Evolutionary conservation across 108 stramenopile species (phyloP).

Genomic region (Asterionellopsis glacialis): DNA sequence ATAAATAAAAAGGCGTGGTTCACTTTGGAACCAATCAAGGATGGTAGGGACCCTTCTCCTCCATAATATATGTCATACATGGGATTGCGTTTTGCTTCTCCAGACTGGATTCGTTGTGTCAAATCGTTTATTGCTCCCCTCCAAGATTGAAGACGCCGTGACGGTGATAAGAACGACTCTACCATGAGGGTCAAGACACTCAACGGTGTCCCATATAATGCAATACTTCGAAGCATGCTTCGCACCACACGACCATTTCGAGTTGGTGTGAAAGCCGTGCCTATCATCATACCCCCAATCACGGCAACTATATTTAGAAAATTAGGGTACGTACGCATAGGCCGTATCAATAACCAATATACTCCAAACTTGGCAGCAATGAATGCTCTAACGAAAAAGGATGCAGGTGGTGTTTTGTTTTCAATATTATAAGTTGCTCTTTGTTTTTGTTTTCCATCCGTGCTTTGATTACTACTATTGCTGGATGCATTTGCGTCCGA

Average conservation of each 20-base stretch:
- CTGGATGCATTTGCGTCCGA: neutral
- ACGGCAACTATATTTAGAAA: too few species aligned
- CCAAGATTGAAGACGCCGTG: conserved; percentile 40
- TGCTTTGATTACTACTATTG: neutral
- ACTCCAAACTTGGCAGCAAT: neutral
- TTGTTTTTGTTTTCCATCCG: too few species aligned
- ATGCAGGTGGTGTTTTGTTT: conserved; percentile 11
- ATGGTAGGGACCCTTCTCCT: neutral
- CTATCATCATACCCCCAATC: too few species aligned
- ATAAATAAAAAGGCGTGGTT: conserved; percentile 47
- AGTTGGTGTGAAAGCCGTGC: too few species aligned
- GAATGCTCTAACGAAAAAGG: neutral
- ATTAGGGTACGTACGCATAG: too few species aligned
- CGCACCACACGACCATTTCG: too few species aligned
- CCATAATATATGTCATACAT: conserved; percentile 46
- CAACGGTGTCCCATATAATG: too few species aligned
- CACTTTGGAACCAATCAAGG: conserved; percentile 3
- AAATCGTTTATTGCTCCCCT: conserved; percentile 34
- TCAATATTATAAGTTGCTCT: neutral
- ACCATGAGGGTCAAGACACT: neutral
- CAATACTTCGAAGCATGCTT: too few species aligned
- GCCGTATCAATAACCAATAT: too few species aligned
- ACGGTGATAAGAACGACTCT: conserved; percentile 1
- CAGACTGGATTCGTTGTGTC: conserved; percentile 21
- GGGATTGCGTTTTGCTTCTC: conserved; percentile 34